Percentiles rank a stretch among this genome's conserved stretches.
Evolutionary conservation across 1,284 basidiomycete species (phyloP).

Genomic region (Mrakiaceae sp.): DNA sequence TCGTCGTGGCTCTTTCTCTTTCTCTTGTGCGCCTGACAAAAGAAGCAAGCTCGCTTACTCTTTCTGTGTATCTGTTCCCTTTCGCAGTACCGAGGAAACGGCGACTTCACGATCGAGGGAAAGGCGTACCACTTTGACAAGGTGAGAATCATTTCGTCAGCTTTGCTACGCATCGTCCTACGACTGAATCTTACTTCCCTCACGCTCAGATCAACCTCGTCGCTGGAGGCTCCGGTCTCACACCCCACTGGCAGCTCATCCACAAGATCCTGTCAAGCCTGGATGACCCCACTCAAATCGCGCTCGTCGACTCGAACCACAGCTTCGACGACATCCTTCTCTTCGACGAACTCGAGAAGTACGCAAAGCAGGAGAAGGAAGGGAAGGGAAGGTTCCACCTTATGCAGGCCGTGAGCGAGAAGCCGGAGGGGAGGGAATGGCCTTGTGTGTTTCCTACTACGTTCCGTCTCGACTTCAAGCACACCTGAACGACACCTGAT

Average conservation of each 20-base stretch:
- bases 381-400: slow-evolving; percentile 16
- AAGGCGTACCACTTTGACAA: slow-evolving; percentile 18
- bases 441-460: neutral
- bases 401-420: slow-evolving; percentile 17
- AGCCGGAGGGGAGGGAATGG: slow-evolving; percentile 18
- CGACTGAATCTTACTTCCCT: neutral
- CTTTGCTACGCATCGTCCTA: neutral
- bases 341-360: slow-evolving; percentile 27
- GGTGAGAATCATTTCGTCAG: neutral
- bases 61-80: too few species aligned
- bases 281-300: slow-evolving; percentile 31
- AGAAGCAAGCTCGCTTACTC: too few species aligned
- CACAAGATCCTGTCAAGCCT: slow-evolving; percentile 28
- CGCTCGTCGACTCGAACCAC: slow-evolving; percentile 33
- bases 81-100: slow-evolving; percentile 14
- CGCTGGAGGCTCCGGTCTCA: slow-evolving; percentile 33
- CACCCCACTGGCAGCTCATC: slow-evolving; percentile 34
- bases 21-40: too few species aligned
- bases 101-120: slow-evolving; percentile 18
- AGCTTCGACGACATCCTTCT: slow-evolving; percentile 32
- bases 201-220: slow-evolving; percentile 21
- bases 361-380: slow-evolving; percentile 12
- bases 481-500: too few species aligned
- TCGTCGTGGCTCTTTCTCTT: too few species aligned
- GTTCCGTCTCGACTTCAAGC: too few species aligned